These are phyloP conservation scores for Microascus cirrosus DNA, from an alignment of 2,329 filamentous ascomycete genomes.

Conservation along the genomic window DNA sequence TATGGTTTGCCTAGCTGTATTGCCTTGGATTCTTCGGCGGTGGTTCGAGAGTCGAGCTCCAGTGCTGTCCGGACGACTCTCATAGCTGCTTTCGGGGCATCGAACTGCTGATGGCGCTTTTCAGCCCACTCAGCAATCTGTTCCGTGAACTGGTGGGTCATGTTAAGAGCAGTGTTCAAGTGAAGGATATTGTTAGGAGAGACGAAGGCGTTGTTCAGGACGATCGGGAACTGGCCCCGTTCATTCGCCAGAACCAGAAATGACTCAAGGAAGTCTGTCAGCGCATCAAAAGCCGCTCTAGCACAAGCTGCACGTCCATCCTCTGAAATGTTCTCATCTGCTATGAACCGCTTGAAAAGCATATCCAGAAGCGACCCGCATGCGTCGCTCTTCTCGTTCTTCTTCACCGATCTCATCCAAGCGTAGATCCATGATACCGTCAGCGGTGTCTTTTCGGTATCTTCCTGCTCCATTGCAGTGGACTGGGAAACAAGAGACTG, in stretches of 20 bases:
- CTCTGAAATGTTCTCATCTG: conserved; percentile 40
- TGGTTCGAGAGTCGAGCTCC: conserved; percentile 30
- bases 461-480: conserved; percentile 23
- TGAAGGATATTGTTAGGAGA: conserved; percentile 46
- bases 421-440: conserved; percentile 69
- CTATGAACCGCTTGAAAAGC: conserved; percentile 54
- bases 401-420: conserved; percentile 67
- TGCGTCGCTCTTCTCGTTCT: conserved; percentile 65
- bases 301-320: conserved; percentile 51
- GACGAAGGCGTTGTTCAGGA: conserved; percentile 24
- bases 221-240: conserved; percentile 5
- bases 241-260: conserved; percentile 32
- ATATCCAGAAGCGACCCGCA: conserved; percentile 70
- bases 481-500: conserved; percentile 51
- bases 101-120: conserved; percentile 25
- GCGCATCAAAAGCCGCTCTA: conserved; percentile 50
- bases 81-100: conserved; percentile 34
- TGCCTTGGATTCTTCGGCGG: conserved; percentile 35
- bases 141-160: conserved; percentile 50
- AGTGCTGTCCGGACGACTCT: conserved; percentile 41
- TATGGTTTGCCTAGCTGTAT: conserved; percentile 50
- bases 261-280: conserved; percentile 44
- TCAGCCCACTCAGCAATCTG: conserved; percentile 46
- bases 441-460: conserved; percentile 27
- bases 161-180: conserved; percentile 53